phyloP scores from a whole-genome alignment of 2,329 filamentous ascomycete genomes.

The Xylaria digitata region DNA sequence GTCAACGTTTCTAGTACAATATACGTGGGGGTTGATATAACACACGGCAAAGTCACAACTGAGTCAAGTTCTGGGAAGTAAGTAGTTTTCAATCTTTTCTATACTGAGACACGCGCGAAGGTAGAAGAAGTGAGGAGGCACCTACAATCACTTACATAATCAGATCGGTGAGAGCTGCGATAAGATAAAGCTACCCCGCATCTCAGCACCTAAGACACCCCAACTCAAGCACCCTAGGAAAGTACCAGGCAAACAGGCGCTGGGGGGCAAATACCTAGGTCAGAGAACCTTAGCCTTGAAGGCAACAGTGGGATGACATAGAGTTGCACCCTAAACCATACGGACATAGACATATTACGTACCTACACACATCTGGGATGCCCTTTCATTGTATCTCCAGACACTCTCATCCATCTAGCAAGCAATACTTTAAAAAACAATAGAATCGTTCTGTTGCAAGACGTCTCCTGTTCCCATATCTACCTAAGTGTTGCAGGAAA shows the following conservation, averaged over 20 bases:
- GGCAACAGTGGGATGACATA: constrained; percentile 47
- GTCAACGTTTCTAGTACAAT: too few species aligned
- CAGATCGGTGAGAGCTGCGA: constrained; percentile 35
- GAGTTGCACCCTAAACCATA: too few species aligned
- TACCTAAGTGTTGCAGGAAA: neutral
- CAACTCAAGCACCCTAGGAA: neutral
- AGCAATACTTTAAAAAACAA: neutral
- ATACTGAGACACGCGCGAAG: too few species aligned
- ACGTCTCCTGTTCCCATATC: neutral
- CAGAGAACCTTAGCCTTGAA: too few species aligned
- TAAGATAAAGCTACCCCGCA: constrained; percentile 52
- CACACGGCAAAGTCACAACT: too few species aligned
- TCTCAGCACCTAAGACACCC: neutral
- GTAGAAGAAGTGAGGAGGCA: too few species aligned
- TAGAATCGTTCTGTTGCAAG: neutral
- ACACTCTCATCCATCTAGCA: constrained; percentile 5
- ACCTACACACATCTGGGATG: neutral
- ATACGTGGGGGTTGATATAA: too few species aligned
- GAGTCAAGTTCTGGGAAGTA: too few species aligned
- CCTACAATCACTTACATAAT: too few species aligned
- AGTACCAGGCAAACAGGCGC: constrained; percentile 9
- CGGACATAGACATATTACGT: too few species aligned
- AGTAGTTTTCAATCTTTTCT: too few species aligned
- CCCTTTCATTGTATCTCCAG: neutral
- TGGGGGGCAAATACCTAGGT: neutral